Evolutionary conservation across 805 yeast genomes (phyloP).

Genomic region (Kodamaea restingae): DNA sequence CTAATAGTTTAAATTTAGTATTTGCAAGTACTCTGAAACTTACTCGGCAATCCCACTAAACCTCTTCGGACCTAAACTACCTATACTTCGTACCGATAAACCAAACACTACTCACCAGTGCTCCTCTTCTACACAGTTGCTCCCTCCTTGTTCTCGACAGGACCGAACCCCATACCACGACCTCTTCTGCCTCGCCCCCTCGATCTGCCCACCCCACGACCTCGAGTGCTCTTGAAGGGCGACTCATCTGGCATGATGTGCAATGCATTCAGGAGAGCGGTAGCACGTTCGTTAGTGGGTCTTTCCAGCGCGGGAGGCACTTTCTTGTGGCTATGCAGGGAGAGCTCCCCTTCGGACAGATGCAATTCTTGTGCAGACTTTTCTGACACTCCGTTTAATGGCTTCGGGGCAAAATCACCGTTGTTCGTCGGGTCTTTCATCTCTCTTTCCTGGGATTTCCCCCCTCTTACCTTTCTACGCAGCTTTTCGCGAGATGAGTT

Average conservation of each 20-base stretch:
- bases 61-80: too few relatives aligned
- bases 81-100: too few relatives aligned
- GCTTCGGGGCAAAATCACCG: too few relatives aligned
- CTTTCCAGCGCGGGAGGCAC: too few relatives aligned
- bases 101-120: too few relatives aligned
- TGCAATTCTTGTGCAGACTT: neutral
- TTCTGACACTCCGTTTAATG: too few relatives aligned
- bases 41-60: too few relatives aligned
- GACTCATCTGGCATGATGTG: slow-evolving; percentile 4
- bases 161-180: slow-evolving; percentile 5
- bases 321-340: neutral
- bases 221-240: slow-evolving; percentile 6
- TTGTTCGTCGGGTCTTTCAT: too few relatives aligned
- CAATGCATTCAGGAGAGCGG: slow-evolving; percentile 5
- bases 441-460: neutral
- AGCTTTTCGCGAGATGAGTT: slow-evolving; percentile 8
- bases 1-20: too few relatives aligned
- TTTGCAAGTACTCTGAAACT: too few relatives aligned
- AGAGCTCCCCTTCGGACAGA: neutral
- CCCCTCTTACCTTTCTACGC: slow-evolving; percentile 11
- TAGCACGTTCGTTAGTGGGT: slow-evolving; percentile 4
- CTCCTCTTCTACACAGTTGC: too few relatives aligned
- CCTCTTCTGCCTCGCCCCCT: slow-evolving; percentile 14
- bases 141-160: neutral
- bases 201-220: slow-evolving; percentile 17